Evolutionary conservation across 73 alveolate genomes (phyloP).

Genomic region (Paramecium octaurelia): DNA sequence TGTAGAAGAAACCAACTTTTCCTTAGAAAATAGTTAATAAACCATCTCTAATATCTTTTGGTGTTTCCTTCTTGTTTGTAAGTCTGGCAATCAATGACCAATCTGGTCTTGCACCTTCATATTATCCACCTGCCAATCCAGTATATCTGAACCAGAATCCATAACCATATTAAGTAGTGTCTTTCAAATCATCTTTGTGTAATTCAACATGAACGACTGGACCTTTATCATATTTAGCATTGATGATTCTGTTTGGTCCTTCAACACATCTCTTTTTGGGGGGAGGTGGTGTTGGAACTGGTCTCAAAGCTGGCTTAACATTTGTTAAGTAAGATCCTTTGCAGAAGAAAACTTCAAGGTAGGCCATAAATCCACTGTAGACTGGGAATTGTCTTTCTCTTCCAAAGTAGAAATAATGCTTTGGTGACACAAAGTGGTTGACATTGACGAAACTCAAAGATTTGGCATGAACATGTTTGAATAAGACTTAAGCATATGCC

Average conservation of each 20-base stretch:
- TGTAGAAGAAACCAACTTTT: constrained; percentile 8
- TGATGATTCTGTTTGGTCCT: constrained; percentile 24
- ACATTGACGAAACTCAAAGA: constrained; percentile 20
- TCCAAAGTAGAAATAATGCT: constrained; percentile 14
- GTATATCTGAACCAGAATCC: constrained; percentile 39
- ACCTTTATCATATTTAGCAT: neutral
- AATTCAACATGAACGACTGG: constrained; percentile 42
- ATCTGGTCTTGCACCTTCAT: constrained; percentile 5
- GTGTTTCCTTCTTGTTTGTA: neutral
- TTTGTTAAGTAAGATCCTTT: constrained; percentile 1
- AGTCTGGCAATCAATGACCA: constrained; percentile 21
- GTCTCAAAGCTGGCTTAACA: constrained; percentile 7
- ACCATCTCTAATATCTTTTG: constrained; percentile 26
- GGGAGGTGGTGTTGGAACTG: constrained; percentile 36
- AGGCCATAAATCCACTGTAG: constrained; percentile 13
- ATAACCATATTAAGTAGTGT: constrained; percentile 30
- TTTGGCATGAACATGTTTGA: constrained; percentile 41
- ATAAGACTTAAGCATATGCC: constrained; percentile 48
- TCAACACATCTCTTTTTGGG: constrained; percentile 35
- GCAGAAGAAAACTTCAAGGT: neutral
- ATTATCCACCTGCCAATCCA: neutral
- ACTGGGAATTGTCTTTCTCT: constrained; percentile 38
- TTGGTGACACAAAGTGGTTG: constrained; percentile 18
- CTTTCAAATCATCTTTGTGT: constrained; percentile 39
- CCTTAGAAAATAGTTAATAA: constrained; percentile 30